Base-by-base conservation (phyloP, 495 filamentous ascomycete species). In the Xylaria telfairii region DNA sequence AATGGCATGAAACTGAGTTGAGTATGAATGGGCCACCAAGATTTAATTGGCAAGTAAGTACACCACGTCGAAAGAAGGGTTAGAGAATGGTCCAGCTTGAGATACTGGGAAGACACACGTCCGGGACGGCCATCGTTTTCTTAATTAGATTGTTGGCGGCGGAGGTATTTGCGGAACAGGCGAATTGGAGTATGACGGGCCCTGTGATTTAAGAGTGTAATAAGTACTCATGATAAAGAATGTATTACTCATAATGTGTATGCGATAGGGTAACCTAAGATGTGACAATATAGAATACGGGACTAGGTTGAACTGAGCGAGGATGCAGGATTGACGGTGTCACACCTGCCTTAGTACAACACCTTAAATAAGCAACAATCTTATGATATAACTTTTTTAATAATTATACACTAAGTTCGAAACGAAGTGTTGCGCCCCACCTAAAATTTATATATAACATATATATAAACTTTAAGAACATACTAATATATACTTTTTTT, bases 211-310 rank as follows among this genome's bases (percentile, higher is more conserved):
- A 21, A 19, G 28, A n/a, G 26, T 65, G 3, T 44, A 37, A 39
- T 65, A 46, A 2, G 2, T 46, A 51, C n/a, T 37, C 44, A 28
- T 49, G 60, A 46, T 47, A 46, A 41, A 64, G 41, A 64, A 46
- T 46, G 39, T 7, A 62, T 62, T n/a, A 42, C 32, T 56, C 3
- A 9, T 9, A 28, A 30, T 41, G 37, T 62, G 37, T n/a, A 42
- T 5, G 42, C 13, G n/a, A 62, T 34, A 0, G 13, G 30, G 21
- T 21, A 37, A 6, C 51, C 37, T n/a, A 19, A 37, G 4, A 59
- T 54, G 24, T 28, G 49, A 28, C 49, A 10, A 2, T 4, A 17
- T 44, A 6, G 46, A 24, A 53, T 49, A 49, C 0, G 8, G 46
- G 42, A 46, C 42, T 21, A 9, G 8, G 12, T 12, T 41, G n/a